Base-by-base conservation (phyloP, 208 protist genomes). In the Phytomonas sp. region DNA sequence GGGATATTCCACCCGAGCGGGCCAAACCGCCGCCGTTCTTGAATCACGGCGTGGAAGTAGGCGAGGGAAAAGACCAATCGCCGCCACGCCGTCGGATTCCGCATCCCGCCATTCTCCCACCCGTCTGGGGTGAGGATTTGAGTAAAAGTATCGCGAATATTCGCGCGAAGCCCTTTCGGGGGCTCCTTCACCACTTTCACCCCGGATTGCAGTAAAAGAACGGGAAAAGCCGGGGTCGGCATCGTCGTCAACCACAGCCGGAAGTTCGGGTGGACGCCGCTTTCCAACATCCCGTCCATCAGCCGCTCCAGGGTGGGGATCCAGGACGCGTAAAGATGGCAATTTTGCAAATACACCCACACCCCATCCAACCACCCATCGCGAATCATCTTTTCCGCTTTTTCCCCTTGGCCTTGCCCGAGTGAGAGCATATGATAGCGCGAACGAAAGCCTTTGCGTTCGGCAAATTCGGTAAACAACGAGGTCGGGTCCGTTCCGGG, bases 151-250 rank as follows among this genome's bases (percentile, higher is more conserved):
- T 95, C 84, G 34, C 87, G 83, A 69, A 99, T 84, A 79, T 98
- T 98, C 23, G 92, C 92, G 77, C 97, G 97, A 31, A 99, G 69
- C 37, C 97, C 97, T 72, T 95, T 96, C 31, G 98, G 98, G 11
- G 98, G 95, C 79, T 99, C 98, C 79, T 98, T 98, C 30, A 98
- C 96, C 63, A 99, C 81, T 83, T 98, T 99, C 71, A 98, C 87
- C 73, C 95, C 93, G 52, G 87, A 93, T 79, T 98, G 95, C 59
- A 99, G 87, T 31, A 99, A 87, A 68, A 95, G 75, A 56, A 97
- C 89, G 3, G 97, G 97, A 82, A 99, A 99, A 63, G 67, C 75
- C 1, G 75, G 32, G 4, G 89, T 88, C 36, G 97, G 97, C 93
- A 98, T 98, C 49, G 96, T 97, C 37, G 96, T 98, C 62, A 99